These are phyloP conservation scores for Russula abietina DNA, from an alignment of 768 basidiomycete species.

Conservation along the genomic window DNA sequence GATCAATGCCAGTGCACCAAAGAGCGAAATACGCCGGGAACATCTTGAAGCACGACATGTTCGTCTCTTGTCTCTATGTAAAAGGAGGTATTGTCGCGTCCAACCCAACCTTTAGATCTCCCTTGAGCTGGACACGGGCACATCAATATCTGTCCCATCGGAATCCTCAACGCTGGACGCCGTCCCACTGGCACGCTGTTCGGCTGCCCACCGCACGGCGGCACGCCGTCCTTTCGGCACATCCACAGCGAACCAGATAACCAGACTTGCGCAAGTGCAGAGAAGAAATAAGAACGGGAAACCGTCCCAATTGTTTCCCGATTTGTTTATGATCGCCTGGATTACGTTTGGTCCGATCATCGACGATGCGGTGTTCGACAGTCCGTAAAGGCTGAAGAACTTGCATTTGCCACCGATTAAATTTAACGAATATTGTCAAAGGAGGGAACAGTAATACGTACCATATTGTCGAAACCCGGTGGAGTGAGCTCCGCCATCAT, in stretches of 20 bases:
- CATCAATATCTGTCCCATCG: neutral
- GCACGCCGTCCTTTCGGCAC: conserved; percentile 35
- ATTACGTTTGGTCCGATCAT: conserved; percentile 86
- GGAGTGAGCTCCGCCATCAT: conserved; percentile 89
- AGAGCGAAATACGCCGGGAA: too few relatives aligned
- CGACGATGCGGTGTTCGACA: conserved; percentile 55
- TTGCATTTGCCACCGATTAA: conserved; percentile 28
- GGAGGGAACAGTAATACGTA: conserved; percentile 20
- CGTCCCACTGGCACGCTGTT: conserved; percentile 17
- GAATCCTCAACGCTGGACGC: neutral
- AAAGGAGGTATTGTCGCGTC: too few relatives aligned
- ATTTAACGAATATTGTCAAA: too few relatives aligned
- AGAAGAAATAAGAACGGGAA: conserved; percentile 80
- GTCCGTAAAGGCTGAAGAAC: conserved; percentile 68
- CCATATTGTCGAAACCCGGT: conserved; percentile 82
- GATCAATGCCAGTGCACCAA: too few relatives aligned
- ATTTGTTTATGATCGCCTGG: conserved; percentile 70
- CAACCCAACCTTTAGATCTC: neutral
- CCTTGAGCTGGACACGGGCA: neutral
- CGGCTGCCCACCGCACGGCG: conserved; percentile 37
- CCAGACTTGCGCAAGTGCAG: conserved; percentile 55
- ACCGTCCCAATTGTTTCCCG: conserved; percentile 73
- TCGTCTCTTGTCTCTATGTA: neutral
- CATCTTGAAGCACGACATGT: too few relatives aligned
- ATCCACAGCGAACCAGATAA: conserved; percentile 66